Percentiles rank a stretch among this genome's conserved stretches.
Conservation (phyloP, 2,329 filamentous ascomycete species). For the Madurella fahalii region DNA sequence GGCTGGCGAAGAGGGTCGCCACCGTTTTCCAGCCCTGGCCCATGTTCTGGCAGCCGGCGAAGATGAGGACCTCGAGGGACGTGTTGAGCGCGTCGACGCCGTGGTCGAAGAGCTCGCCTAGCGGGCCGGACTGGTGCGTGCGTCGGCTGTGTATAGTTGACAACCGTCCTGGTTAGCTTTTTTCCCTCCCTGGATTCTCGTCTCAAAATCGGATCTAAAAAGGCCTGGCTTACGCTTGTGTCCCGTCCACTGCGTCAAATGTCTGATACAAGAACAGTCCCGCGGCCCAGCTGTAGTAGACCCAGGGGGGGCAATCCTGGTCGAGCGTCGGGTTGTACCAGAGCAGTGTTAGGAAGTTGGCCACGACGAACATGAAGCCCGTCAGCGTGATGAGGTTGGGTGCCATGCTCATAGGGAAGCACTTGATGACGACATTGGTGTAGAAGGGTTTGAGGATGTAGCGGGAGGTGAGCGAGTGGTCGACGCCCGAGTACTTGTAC, state of each 20-base stretch:
- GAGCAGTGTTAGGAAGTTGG: slow-evolving; percentile 85
- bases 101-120: slow-evolving; percentile 96
- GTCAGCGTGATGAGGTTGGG: slow-evolving; percentile 82
- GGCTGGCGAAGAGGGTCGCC: slow-evolving; percentile 71
- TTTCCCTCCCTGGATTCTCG: neutral
- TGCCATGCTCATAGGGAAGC: slow-evolving; percentile 95
- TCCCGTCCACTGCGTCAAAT: slow-evolving; percentile 93
- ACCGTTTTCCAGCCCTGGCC: slow-evolving; percentile 90
- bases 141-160: slow-evolving; percentile 55
- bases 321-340: slow-evolving; percentile 96
- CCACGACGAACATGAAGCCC: slow-evolving; percentile 83
- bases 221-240: slow-evolving; percentile 68
- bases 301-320: slow-evolving; percentile 89
- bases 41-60: slow-evolving; percentile 87
- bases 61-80: slow-evolving; percentile 85
- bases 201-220: slow-evolving; percentile 4
- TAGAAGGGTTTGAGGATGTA: slow-evolving; percentile 98
- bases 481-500: slow-evolving; percentile 93
- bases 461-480: slow-evolving; percentile 83
- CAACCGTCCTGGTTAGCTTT: slow-evolving; percentile 4
- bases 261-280: slow-evolving; percentile 96
- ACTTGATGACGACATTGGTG: slow-evolving; percentile 86
- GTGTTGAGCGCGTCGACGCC: slow-evolving; percentile 97
- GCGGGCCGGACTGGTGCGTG: slow-evolving; percentile 85
- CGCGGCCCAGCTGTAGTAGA: slow-evolving; percentile 86